Base-by-base conservation (phyloP, 2,329 filamentous ascomycete genomes). In the Dryadomyces quercivorus region DNA sequence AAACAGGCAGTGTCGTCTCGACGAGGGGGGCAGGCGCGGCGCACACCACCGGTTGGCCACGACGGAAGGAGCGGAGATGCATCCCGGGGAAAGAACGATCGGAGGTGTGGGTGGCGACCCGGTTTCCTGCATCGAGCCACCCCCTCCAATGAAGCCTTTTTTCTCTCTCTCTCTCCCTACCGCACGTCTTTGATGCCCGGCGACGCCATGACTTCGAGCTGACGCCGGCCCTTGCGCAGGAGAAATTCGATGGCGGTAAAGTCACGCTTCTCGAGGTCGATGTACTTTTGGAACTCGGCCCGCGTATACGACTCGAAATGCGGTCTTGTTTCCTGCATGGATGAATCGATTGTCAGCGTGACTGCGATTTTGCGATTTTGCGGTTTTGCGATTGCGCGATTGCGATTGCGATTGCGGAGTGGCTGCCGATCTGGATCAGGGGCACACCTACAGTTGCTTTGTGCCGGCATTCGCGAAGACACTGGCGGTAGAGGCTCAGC, bases 201-300 rank as follows among this genome's bases (percentile, higher is more conserved):
- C 6, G 84, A 80, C n/a, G 85, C 81, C 69, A 93, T 91, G 48
- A 83, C 78, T 59, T 95, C 88, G 18, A 96, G 73, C 66, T 95
- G 89, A 47, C 88, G 79, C 44, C 80, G 77, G 21, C 91, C 91
- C 66, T 88, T 92, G 57, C 91, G 80, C 52, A 96, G 66, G 38
- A 95, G 72, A 66, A 88, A 93, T 68, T 96, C 91, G 55, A 96
- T 85, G 6, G 89, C 84, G 16, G 77, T 75, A 68, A 95, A 95
- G 64, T 95, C 89, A 61, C 88, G 89, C 70, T 88, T 93, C 67
- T 86, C 84, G 54, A 94, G 67, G 9, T 67, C 65, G 13, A 81
- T 65, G 64, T 87, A 77, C 65, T 85, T 86, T 43, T 82, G 74
- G 64, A 98, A 97, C 65, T 96, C 89, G 31, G 74, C 67, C 82